Evolutionary conservation across 257 asterid species (phyloP), one percentile per base, ranked within the genome.

Genomic region (Gynochthodes officinalis): DNA sequence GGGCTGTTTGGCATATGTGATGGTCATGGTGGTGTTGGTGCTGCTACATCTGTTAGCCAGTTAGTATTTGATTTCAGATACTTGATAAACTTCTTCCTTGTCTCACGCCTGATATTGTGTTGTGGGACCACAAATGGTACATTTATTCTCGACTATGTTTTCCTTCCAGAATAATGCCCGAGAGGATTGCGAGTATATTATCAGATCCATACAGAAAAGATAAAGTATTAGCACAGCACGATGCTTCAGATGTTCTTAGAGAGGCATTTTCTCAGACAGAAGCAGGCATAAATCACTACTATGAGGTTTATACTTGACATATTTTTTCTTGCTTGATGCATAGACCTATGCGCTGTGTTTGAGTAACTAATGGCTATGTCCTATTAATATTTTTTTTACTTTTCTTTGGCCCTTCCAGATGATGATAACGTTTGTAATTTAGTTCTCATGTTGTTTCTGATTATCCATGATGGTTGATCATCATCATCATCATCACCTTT

Each of bases 21-120:
- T 67, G 98, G 98, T 65, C 98, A 93, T 77, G 98, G 98, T 50
- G 98, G 97, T 79, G 93, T 86, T 52, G 86, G 84, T 81, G 98
- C 98, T 60, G 97, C 98, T 58, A 79, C 82, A 60, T 86, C 93
- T 72, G 97, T 84, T 75, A 86, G 97, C 97, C 89, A 92, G 99
- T 95, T 75, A 87, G 92, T 87, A n/a, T 76, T 78, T 76, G 46
- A 64, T 76, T 52, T 67, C 67, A 66, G 70, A 57, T 33, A 64
- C 74, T 77, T 13, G 63, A 71, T 60, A 77, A 58, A 78, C 27
- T 82, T 21, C 33, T 43, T 57, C 52, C 23, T 48, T 32, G 37
- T 59, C n/a, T 54, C 30, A 57, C 57, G 19, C 69, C 9, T 63
- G 65, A 61, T 71, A 2, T 30, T 32, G 23, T 78, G 21, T 74